phyloP scores from a whole-genome alignment of 345 rosid genomes.

The Hibiscus trionum region DNA sequence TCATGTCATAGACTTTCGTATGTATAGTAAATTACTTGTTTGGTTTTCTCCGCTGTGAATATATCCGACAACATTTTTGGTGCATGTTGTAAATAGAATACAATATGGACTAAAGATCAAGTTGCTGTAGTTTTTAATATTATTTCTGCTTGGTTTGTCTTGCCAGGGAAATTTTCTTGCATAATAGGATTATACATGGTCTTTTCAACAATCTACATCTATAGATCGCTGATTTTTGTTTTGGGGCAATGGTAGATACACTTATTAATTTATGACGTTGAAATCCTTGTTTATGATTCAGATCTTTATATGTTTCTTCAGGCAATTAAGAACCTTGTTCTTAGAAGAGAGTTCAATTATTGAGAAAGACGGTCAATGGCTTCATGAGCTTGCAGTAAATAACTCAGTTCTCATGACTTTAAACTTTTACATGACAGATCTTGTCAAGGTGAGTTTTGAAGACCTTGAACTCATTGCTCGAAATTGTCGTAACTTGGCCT shows the following conservation, averaged over 20 bases:
- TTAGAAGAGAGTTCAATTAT: slow-evolving; percentile 70
- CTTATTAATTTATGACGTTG: slow-evolving; percentile 11
- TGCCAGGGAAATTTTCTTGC: background rate
- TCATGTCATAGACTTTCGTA: background rate
- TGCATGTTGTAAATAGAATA: background rate
- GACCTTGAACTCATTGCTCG: slow-evolving; percentile 77
- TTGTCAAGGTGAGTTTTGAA: slow-evolving; percentile 33
- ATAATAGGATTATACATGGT: background rate
- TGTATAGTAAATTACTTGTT: background rate
- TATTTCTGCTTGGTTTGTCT: background rate
- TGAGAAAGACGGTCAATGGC: slow-evolving; percentile 81
- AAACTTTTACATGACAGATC: slow-evolving; percentile 78
- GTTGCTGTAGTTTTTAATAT: background rate
- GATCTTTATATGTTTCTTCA: slow-evolving; percentile 21
- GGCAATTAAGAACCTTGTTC: slow-evolving; percentile 66
- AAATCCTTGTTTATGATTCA: background rate
- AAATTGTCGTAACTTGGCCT: slow-evolving; percentile 56
- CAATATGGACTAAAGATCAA: background rate
- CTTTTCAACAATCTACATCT: background rate
- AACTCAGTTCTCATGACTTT: slow-evolving; percentile 68
- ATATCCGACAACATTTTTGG: background rate
- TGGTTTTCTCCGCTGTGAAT: background rate
- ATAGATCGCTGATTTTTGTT: background rate
- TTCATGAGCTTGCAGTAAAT: slow-evolving; percentile 71
- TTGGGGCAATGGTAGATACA: background rate